These are phyloP conservation scores for Stephania cephalantha DNA, from an alignment of 164 flowering plant genomes.

Conservation along the genomic window DNA sequence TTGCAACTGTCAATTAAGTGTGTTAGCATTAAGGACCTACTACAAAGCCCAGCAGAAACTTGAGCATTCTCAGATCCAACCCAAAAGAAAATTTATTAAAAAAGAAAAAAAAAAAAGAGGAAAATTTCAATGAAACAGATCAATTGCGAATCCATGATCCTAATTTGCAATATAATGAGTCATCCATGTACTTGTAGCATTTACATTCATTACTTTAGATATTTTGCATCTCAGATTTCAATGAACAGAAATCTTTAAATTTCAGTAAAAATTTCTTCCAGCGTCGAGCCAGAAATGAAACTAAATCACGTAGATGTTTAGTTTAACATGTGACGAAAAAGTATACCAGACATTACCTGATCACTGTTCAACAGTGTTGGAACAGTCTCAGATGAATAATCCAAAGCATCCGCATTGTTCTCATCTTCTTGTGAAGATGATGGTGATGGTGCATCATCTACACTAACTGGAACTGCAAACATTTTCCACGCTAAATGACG, in stretches of 20 bases:
- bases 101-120: background rate
- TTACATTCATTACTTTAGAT: too few species aligned
- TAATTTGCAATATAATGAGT: too few species aligned
- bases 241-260: background rate
- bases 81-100: background rate
- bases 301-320: too few species aligned
- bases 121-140: too few species aligned
- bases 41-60: background rate
- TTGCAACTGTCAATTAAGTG: slow-evolving; percentile 44
- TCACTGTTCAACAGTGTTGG: slow-evolving; percentile 30
- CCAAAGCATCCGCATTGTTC: slow-evolving; percentile 19
- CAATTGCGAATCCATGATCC: too few species aligned
- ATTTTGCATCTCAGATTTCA: too few species aligned
- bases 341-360: slow-evolving; percentile 28
- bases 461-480: slow-evolving; percentile 13
- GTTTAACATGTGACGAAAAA: too few species aligned
- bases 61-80: background rate
- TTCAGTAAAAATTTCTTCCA: too few species aligned
- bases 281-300: too few species aligned
- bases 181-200: too few species aligned
- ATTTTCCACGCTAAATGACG: slow-evolving; percentile 9
- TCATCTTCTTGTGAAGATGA: slow-evolving; percentile 20
- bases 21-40: background rate
- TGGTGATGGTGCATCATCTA: slow-evolving; percentile 34
- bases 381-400: slow-evolving; percentile 26